A percentile compares a stretch with the other conserved stretches of the same genome.
Evolutionary conservation across 2,329 filamentous ascomycete species (phyloP).

Genomic region (Cadophora gregata): DNA sequence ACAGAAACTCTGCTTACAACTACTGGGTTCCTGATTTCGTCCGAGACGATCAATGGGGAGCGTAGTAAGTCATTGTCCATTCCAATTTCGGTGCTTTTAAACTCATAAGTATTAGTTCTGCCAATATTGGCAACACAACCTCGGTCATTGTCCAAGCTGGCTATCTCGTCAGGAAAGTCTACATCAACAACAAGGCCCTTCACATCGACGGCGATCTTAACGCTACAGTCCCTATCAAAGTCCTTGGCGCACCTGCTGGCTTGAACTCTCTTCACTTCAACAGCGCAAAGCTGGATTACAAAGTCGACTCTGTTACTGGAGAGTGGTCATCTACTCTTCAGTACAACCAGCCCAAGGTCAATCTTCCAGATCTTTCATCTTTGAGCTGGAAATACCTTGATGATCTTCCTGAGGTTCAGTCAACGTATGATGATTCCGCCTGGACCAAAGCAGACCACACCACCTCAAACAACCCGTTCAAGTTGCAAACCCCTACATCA

Average conservation of each 20-base stretch:
- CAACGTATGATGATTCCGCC: constrained; percentile 68
- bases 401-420: constrained; percentile 70
- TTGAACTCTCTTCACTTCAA: constrained; percentile 68
- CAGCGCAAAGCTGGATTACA: constrained; percentile 50
- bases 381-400: constrained; percentile 74
- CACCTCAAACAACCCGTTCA: constrained; percentile 41
- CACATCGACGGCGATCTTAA: constrained; percentile 76
- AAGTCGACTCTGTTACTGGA: constrained; percentile 51
- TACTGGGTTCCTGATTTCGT: constrained; percentile 69
- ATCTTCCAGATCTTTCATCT: constrained; percentile 61
- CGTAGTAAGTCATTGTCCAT: constrained; percentile 38
- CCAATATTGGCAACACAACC: constrained; percentile 45
- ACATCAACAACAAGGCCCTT: constrained; percentile 60
- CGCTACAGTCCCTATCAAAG: constrained; percentile 67
- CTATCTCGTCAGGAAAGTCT: constrained; percentile 68
- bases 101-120: constrained; percentile 33
- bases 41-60: constrained; percentile 45
- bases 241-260: constrained; percentile 64
- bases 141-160: constrained; percentile 67
- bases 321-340: constrained; percentile 57
- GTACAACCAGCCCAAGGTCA: constrained; percentile 56
- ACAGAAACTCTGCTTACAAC: constrained; percentile 70
- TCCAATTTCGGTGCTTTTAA: neutral
- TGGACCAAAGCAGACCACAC: constrained; percentile 68
- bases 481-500: constrained; percentile 66